Conservation (phyloP, 2,329 filamentous ascomycete genomes). For the Aspergillus neoniger region DNA sequence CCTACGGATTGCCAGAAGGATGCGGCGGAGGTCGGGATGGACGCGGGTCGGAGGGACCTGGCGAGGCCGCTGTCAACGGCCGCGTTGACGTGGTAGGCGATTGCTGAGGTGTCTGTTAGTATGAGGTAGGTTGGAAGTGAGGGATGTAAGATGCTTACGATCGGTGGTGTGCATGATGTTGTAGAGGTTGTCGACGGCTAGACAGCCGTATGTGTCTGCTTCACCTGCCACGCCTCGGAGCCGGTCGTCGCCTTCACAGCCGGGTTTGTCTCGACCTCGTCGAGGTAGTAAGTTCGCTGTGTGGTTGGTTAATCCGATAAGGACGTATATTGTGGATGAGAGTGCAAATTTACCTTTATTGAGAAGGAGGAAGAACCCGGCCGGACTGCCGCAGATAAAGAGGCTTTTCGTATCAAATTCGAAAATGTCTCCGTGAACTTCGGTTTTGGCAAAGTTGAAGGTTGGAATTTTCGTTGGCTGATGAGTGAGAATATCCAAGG, state of each 20-base stretch:
- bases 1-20: constrained; percentile 67
- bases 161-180: constrained; percentile 80
- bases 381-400: constrained; percentile 87
- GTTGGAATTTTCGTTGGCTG: constrained; percentile 74
- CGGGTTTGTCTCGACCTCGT: constrained; percentile 72
- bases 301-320: constrained; percentile 26
- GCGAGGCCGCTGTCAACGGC: constrained; percentile 82
- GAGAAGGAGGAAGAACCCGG: constrained; percentile 87
- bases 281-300: constrained; percentile 70
- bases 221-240: constrained; percentile 71
- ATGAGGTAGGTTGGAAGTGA: constrained; percentile 32
- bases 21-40: constrained; percentile 72
- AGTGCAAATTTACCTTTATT: constrained; percentile 56
- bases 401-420: constrained; percentile 90
- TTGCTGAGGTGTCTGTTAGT: constrained; percentile 58
- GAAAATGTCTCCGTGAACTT: constrained; percentile 62
- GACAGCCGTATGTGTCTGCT: constrained; percentile 78
- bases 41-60: constrained; percentile 71
- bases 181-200: constrained; percentile 94
- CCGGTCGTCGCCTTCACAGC: constrained; percentile 65
- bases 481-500: constrained; percentile 82
- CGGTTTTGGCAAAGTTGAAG: constrained; percentile 41
- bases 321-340: constrained; percentile 29
- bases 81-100: constrained; percentile 89
- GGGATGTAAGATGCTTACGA: constrained; percentile 37